phyloP scores from a whole-genome alignment of 768 basidiomycete genomes.

The Cystofilobasidium capitatum region DNA sequence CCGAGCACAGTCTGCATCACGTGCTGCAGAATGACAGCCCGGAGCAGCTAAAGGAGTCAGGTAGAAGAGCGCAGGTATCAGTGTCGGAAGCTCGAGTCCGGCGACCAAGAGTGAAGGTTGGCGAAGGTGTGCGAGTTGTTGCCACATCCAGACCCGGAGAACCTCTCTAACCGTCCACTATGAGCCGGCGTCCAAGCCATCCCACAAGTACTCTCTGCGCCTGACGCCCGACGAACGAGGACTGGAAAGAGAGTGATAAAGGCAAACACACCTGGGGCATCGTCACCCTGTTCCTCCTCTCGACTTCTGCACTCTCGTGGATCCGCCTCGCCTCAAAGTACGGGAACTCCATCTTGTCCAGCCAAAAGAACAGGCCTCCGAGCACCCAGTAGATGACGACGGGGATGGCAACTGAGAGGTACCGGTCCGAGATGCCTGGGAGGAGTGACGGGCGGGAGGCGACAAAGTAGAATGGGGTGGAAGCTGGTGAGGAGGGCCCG shows the following conservation, averaged over 20 bases:
- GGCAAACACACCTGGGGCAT: slow-evolving; percentile 35
- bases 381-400: slow-evolving; percentile 73
- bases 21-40: slow-evolving; percentile 79
- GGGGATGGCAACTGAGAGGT: slow-evolving; percentile 63
- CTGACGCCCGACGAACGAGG: neutral
- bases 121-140: no score
- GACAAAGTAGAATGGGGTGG: slow-evolving; percentile 6
- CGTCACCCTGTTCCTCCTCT: slow-evolving; percentile 62
- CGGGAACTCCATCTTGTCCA: slow-evolving; percentile 58
- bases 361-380: slow-evolving; percentile 66
- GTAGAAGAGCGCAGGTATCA: neutral
- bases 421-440: slow-evolving; percentile 56
- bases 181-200: no score
- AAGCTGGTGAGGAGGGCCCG: neutral
- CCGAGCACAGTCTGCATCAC: slow-evolving; percentile 70
- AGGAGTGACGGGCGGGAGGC: slow-evolving; percentile 40
- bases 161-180: no score
- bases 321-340: slow-evolving; percentile 76
- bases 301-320: slow-evolving; percentile 75
- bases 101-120: neutral
- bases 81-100: neutral
- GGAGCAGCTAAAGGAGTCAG: slow-evolving; percentile 51
- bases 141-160: no score
- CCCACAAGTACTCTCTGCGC: no score
- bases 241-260: neutral